Evolutionary conservation across 331 rosid genomes (phyloP).

Genomic region (Malus hybrid): DNA sequence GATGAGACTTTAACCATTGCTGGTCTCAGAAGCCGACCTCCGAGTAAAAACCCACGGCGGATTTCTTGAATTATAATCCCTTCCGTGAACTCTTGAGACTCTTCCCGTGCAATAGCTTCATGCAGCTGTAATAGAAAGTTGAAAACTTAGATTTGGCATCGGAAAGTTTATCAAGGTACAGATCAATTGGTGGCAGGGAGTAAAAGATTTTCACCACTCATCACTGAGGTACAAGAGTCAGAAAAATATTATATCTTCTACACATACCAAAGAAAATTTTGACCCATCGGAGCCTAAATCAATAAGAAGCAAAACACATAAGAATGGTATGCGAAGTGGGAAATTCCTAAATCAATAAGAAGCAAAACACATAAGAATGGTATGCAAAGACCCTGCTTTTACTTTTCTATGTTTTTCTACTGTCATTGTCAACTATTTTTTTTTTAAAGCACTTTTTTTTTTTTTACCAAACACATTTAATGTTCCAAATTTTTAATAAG

Average conservation of each 20-base stretch:
- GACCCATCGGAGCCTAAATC: not conserved
- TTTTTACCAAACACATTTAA: too few species aligned
- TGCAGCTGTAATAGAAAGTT: constrained; percentile 42
- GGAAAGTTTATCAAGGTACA: not conserved
- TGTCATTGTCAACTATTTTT: too few species aligned
- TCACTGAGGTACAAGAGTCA: not conserved
- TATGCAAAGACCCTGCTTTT: too few species aligned
- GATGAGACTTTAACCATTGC: constrained; percentile 78
- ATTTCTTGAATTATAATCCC: constrained; percentile 68
- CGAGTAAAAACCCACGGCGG: constrained; percentile 70
- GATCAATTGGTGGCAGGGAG: not conserved
- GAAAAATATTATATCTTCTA: not conserved
- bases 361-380: too few species aligned
- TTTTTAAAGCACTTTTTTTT: too few species aligned
- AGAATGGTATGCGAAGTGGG: not conserved
- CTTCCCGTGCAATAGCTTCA: constrained; percentile 85
- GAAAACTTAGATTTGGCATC: not conserved
- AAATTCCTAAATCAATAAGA: too few species aligned
- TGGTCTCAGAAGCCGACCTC: constrained; percentile 72
- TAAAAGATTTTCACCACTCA: not conserved
- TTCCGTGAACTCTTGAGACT: constrained; percentile 63
- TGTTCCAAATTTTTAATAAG: too few species aligned
- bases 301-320: not conserved
- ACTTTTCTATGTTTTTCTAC: too few species aligned
- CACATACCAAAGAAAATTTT: not conserved